Percentiles rank a stretch among this genome's conserved stretches.
These are phyloP conservation scores for carrot (Daucus carota) DNA, from an alignment of 129 eudicot genomes.

Conservation along the genomic window DH1_v3.0 NC_030381.2:2229001-2229500, in stretches of 20 bases:
- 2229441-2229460: background rate
- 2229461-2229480: background rate
- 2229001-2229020: conserved; percentile 84
- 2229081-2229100: conserved; percentile 86
- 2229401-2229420: conserved; percentile 99
- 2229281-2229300: conserved; percentile 86
- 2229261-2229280: conserved; percentile 85
- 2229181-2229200: conserved; percentile 96
- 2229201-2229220: conserved; percentile 91
- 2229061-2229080: conserved; percentile 78
- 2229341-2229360: conserved; percentile 96
- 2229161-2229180: conserved; percentile 32
- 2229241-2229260: conserved; percentile 93
- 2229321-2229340: conserved; percentile 77
- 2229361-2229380: conserved; percentile 87
- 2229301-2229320: conserved; percentile 94
- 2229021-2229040: conserved; percentile 82
- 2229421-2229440: conserved; percentile 99
- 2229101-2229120: conserved; percentile 7
- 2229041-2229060: conserved; percentile 76
- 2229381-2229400: conserved; percentile 93
- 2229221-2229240: conserved; percentile 89
- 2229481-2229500: background rate
- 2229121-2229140: background rate
- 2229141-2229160: background rate